Evolutionary conservation across 306 rosid genomes (phyloP).

Genomic region (Mimosa pudica): DNA sequence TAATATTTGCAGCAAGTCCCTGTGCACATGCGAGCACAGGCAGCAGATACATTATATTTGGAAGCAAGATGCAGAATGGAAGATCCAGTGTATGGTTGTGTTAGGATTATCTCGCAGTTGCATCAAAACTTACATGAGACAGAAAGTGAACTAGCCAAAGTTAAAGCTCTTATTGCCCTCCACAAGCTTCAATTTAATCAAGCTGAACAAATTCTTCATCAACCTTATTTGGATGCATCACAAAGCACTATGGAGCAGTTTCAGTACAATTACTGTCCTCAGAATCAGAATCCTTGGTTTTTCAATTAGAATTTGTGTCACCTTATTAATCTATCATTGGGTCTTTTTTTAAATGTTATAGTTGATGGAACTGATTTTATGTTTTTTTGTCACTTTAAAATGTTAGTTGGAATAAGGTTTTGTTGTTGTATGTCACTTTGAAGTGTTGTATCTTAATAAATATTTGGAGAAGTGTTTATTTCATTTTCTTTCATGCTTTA

Average conservation of each 20-base stretch:
- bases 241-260: constrained; percentile 29
- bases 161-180: constrained; percentile 54
- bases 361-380: neutral
- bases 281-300: neutral
- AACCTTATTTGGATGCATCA: constrained; percentile 25
- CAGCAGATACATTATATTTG: constrained; percentile 55
- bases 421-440: neutral
- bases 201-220: constrained; percentile 15
- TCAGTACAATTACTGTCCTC: constrained; percentile 24
- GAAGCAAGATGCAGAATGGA: constrained; percentile 65
- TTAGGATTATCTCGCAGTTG: constrained; percentile 55
- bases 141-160: constrained; percentile 53
- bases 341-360: neutral
- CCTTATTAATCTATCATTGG: neutral
- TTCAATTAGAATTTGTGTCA: neutral
- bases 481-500: neutral
- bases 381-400: neutral
- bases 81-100: constrained; percentile 79
- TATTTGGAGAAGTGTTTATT: neutral
- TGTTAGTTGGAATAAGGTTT: neutral
- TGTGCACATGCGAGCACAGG: constrained; percentile 40
- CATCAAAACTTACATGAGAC: constrained; percentile 48
- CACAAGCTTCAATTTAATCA: constrained; percentile 32
- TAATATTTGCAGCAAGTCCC: constrained; percentile 57
- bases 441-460: neutral